phyloP scores from a whole-genome alignment of 2,329 filamentous ascomycete genomes.

The Dothidotthia symphoricarpi region DNA sequence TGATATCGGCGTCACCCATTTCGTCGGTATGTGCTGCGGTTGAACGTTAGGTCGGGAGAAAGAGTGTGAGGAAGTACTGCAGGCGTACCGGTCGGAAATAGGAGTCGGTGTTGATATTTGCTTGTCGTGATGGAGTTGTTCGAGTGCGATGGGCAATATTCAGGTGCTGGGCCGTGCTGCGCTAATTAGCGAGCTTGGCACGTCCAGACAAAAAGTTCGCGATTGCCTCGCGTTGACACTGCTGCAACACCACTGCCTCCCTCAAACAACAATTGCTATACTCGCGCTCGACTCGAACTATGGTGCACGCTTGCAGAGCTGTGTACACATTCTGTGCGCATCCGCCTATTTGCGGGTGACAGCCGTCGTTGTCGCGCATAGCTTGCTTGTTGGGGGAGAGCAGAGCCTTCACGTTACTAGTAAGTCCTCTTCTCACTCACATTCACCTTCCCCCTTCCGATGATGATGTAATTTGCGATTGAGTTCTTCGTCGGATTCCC shows the following conservation, averaged over 20 bases:
- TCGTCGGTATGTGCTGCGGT: slow-evolving; percentile 40
- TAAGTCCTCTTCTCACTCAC: slow-evolving; percentile 19
- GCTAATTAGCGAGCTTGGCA: slow-evolving; percentile 4
- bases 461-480: slow-evolving; percentile 99
- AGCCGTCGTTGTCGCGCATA: background rate
- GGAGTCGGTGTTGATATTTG: slow-evolving; percentile 35
- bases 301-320: slow-evolving; percentile 3
- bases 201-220: background rate
- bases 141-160: slow-evolving; percentile 9
- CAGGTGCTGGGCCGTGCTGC: slow-evolving; percentile 6
- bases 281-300: background rate
- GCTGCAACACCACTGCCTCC: background rate
- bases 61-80: slow-evolving; percentile 22
- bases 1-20: slow-evolving; percentile 51
- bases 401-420: slow-evolving; percentile 12
- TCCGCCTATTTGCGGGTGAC: background rate
- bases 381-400: background rate
- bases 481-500: slow-evolving; percentile 80
- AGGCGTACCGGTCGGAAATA: slow-evolving; percentile 43
- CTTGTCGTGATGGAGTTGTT: slow-evolving; percentile 24
- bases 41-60: slow-evolving; percentile 26
- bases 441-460: slow-evolving; percentile 35
- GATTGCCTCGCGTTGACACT: background rate
- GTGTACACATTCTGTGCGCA: background rate
- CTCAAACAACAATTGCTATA: background rate